A percentile compares a stretch with the other conserved stretches of the same genome.
Evolutionary conservation across 306 rosid genomes (phyloP).

Genomic region (Pterocarpus santalinus): DNA sequence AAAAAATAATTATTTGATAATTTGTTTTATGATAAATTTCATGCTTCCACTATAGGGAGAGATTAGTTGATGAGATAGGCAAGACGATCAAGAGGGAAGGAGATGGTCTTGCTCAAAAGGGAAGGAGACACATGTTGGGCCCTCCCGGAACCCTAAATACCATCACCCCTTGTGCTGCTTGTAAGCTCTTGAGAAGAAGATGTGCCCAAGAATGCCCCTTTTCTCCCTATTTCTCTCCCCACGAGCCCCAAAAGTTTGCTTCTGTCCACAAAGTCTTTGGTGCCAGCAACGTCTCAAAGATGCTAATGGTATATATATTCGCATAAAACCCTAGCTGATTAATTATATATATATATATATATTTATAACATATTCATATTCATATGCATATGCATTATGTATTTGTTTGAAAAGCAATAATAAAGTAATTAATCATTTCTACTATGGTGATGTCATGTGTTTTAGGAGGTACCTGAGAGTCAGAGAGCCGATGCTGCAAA

Average conservation of each 20-base stretch:
- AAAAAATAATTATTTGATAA: neutral
- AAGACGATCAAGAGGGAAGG: constrained; percentile 86
- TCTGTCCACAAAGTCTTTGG: constrained; percentile 97
- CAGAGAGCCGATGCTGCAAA: constrained; percentile 97
- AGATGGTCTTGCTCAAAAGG: constrained; percentile 68
- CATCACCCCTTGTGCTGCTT: constrained; percentile 98
- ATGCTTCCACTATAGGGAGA: constrained; percentile 57
- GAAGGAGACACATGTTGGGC: constrained; percentile 88
- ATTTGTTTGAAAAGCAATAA: neutral
- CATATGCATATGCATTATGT: too few species aligned
- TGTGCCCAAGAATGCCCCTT: constrained; percentile 98
- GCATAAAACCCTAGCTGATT: constrained; percentile 1
- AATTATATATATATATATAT: too few species aligned
- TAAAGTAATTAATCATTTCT: neutral
- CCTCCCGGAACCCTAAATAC: constrained; percentile 91
- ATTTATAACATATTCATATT: too few species aligned
- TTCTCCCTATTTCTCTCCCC: constrained; percentile 97
- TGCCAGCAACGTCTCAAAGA: constrained; percentile 97
- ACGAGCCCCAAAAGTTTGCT: constrained; percentile 96
- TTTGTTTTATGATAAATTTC: neutral
- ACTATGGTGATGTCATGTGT: neutral
- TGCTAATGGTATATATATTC: constrained; percentile 73
- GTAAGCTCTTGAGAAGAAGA: constrained; percentile 90
- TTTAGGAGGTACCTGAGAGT: constrained; percentile 84
- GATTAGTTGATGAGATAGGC: constrained; percentile 78